Base-by-base conservation (phyloP, 768 basidiomycete species). In the Kwoniella heveanensis region DNA sequence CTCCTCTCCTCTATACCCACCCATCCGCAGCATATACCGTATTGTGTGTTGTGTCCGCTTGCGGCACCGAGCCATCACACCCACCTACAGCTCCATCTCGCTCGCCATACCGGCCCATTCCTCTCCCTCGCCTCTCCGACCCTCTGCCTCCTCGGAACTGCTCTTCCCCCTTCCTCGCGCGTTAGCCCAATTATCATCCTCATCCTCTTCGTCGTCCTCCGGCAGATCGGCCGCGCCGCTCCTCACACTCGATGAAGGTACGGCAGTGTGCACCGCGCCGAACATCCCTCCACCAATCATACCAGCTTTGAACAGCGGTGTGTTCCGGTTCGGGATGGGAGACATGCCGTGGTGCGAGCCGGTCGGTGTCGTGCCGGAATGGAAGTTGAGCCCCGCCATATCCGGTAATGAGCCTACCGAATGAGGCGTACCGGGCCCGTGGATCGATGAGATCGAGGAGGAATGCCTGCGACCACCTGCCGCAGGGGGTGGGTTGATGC, bases 221-320 rank as follows among this genome's bases (percentile, higher is more conserved):
- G 62, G 64, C 26, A 64, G 47, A 30, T 67, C 71, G 5, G 65
- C 68, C 22, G 65, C 75, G 2, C 70, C 72, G 19, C 54, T 57
- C 21, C 71, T 39, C 6, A 79, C 65, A 6, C 65, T 67, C 52
- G 67, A 69, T 15, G 67, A 64, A 13, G 71, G 71, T 32, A 70
- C 57, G n/a, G 67, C 66, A 10, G 70, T 69, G 36, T 73, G 59
- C 49, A 73, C 69, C 21, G 55, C 62, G 13, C 74, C 71, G 52
- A 75, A 77, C 65, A 77, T 72, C 19, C 74, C 74, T n/a, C 68
- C 67, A 7, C 74, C 72, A 17, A 73, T 57, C 49, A 75, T 54
- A 3, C 69, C 68, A 3, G 62, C 65, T 54, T 55, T 36, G 29
- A 49, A 54, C 10, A 32, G 39, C 15, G 71, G 68, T 15, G 57